Evolutionary conservation across 148 eudicot species (phyloP), one percentile per base, ranked within the genome.

Genomic region (Polygonum aviculare): DNA sequence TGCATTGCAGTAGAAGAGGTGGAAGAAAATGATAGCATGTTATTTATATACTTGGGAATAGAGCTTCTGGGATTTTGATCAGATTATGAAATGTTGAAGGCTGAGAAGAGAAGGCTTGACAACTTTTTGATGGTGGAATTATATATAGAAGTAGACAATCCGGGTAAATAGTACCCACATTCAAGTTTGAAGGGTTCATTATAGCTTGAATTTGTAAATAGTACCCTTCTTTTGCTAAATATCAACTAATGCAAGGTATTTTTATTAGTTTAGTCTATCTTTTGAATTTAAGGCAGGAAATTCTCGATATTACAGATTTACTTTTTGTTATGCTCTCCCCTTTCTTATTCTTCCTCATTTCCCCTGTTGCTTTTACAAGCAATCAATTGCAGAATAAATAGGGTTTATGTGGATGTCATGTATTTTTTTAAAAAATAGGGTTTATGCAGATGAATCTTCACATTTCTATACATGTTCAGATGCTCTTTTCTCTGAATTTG

Each of bases 1-100:
- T 19, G 63, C 69, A 62, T 62, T 62, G 69, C 69, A 62, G 38
- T 62, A 62, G 69, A 31, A 62, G 36, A 60, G 14, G 67, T 2
- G 67, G 2, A 55, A 60, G 10, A 60, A 60, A 60, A 26, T 26
- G 36, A 12, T 60, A 60, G 15, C 15, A 0, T 60, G 36, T 21
- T 60, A 12, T 52, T 22, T 62, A 62, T 62, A 62, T 11, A 62
- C 38, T 62, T 22, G 12, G 10, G 33, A 62, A 12, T 38, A 9
- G 39, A 26, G 10, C 69, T 12, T 12, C 12, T 12, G 12, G 36
- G 10, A 3, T 62, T 59, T 62, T 62, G 67, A 8, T 60, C 3
- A 60, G 14, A 60, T 26, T 60, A 12, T 21, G 22, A 60, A 22
- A 60, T 60, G 36, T 60, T 38, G 38, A 62, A 5, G 16, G 44